phyloP scores from a whole-genome alignment of 2,329 filamentous ascomycete species.

The Dryadomyces sulphureus region DNA sequence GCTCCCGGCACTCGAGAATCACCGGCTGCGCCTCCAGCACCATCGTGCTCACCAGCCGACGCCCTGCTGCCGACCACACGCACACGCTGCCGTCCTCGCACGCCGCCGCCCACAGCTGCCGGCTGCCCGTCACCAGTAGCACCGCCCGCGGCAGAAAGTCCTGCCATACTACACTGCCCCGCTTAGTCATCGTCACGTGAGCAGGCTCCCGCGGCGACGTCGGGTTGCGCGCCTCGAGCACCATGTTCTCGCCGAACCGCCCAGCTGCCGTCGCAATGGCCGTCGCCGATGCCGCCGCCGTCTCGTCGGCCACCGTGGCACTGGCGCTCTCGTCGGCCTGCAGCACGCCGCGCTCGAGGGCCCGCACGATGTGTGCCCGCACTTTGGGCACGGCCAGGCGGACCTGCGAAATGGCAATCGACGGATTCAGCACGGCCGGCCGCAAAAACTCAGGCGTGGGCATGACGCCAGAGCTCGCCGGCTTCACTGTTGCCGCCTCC shows the following conservation, averaged over 20 bases:
- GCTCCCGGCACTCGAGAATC: slow-evolving; percentile 77
- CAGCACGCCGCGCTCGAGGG: slow-evolving; percentile 54
- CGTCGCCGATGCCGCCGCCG: slow-evolving; percentile 4
- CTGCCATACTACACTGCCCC: slow-evolving; percentile 75
- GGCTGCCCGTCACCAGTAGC: slow-evolving; percentile 80
- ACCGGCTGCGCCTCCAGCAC: slow-evolving; percentile 87
- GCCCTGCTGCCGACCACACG: slow-evolving; percentile 82
- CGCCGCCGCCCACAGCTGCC: slow-evolving; percentile 79
- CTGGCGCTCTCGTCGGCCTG: slow-evolving; percentile 28
- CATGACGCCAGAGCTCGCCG: slow-evolving; percentile 43
- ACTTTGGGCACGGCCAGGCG: slow-evolving; percentile 80
- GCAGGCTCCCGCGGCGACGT: slow-evolving; percentile 59
- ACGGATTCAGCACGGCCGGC: slow-evolving; percentile 73
- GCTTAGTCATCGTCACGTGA: slow-evolving; percentile 66
- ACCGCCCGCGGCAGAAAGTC: slow-evolving; percentile 81
- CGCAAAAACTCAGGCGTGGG: slow-evolving; percentile 72
- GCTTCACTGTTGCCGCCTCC: slow-evolving; percentile 54
- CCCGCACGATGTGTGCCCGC: slow-evolving; percentile 66
- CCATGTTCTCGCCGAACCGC: slow-evolving; percentile 51
- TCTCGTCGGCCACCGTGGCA: slow-evolving; percentile 46
- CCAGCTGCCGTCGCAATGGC: slow-evolving; percentile 42
- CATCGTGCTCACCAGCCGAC: slow-evolving; percentile 70
- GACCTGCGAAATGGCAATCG: slow-evolving; percentile 67
- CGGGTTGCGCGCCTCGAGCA: slow-evolving; percentile 83
- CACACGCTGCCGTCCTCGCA: slow-evolving; percentile 88